These are phyloP conservation scores for Wickerhamomyces sp. DNA, from an alignment of 1,139 yeast genomes.

Conservation along the genomic window DNA sequence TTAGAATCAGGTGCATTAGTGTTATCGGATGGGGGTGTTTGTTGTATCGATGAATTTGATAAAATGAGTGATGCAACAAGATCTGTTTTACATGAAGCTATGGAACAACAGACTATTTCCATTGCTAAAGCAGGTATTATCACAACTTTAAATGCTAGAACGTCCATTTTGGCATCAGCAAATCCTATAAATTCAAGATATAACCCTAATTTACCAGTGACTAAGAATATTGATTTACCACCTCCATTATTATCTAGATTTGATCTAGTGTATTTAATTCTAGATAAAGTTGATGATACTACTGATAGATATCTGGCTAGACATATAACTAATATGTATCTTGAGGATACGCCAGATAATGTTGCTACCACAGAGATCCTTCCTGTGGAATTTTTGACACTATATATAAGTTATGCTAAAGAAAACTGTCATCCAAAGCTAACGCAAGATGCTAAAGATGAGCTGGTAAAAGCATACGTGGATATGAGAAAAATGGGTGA, in stretches of 20 bases:
- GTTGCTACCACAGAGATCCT: conserved; percentile 64
- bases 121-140: conserved; percentile 98
- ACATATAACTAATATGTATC: conserved; percentile 87
- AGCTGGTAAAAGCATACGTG: conserved; percentile 85
- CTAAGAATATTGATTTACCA: conserved; percentile 91
- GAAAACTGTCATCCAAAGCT: conserved; percentile 75
- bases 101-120: conserved; percentile 98
- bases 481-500: conserved; percentile 94
- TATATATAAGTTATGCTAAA: conserved; percentile 89
- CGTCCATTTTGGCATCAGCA: conserved; percentile 93
- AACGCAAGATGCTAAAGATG: conserved; percentile 76
- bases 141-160: conserved; percentile 93
- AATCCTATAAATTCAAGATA: conserved; percentile 97
- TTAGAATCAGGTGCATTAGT: conserved; percentile 96
- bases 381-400: conserved; percentile 82
- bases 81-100: conserved; percentile 94
- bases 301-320: conserved; percentile 83
- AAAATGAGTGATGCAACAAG: conserved; percentile 94
- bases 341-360: conserved; percentile 80
- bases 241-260: conserved; percentile 94
- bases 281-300: conserved; percentile 87
- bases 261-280: conserved; percentile 85
- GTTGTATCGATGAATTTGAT: conserved; percentile 98
- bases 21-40: conserved; percentile 95
- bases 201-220: conserved; percentile 89